Conservation (phyloP, 208 protist species). For the Wallacemonas sp. region DNA sequence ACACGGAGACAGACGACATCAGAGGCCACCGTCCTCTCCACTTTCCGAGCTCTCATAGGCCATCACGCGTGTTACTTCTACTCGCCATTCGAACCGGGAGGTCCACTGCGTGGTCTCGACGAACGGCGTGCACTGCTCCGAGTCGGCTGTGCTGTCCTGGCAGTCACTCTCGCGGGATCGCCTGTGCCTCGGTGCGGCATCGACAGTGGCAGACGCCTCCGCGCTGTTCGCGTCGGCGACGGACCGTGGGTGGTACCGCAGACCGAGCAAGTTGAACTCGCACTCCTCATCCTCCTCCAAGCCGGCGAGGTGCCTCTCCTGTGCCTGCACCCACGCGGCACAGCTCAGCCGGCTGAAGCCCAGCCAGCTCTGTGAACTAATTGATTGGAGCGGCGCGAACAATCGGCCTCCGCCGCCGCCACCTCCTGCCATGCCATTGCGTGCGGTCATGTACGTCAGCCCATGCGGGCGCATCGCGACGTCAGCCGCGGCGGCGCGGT, state of each 20-base stretch:
- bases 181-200: background rate
- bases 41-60: background rate
- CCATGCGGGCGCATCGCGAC: conserved; percentile 17
- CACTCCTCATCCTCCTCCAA: conserved; percentile 33
- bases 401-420: conserved; percentile 21
- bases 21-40: conserved; percentile 1
- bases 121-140: too few relatives aligned
- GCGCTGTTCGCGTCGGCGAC: background rate
- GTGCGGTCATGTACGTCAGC: conserved; percentile 26
- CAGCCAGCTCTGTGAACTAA: conserved; percentile 33
- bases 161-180: conserved; percentile 9
- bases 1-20: conserved; percentile 10
- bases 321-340: conserved; percentile 37
- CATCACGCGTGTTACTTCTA: conserved; percentile 9
- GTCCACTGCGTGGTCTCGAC: conserved; percentile 4
- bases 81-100: background rate
- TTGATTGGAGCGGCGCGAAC: conserved; percentile 16
- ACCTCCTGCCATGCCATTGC: background rate
- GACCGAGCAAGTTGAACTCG: conserved; percentile 30
- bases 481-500: background rate
- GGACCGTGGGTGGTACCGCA: conserved; percentile 16
- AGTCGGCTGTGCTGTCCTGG: conserved; percentile 16
- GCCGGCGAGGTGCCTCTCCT: conserved; percentile 35
- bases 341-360: conserved; percentile 71
- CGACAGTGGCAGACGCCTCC: background rate